Evolutionary conservation across 495 filamentous ascomycete species (phyloP).

Genomic region (Trichoderma gamsii): DNA sequence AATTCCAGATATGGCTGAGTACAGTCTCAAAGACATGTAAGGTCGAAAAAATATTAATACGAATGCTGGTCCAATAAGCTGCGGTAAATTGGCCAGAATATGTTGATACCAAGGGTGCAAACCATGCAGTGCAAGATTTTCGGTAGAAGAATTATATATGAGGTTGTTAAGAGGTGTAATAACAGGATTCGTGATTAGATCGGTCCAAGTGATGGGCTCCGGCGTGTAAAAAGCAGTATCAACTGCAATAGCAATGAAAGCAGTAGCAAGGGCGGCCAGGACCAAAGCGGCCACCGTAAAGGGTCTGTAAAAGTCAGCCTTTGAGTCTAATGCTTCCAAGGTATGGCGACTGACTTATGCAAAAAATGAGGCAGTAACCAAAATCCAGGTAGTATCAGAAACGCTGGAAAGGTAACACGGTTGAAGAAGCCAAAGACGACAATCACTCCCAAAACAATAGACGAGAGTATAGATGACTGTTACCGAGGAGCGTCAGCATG

Average conservation of each 20-base stretch:
- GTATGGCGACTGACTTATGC: constrained; percentile 51
- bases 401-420: constrained; percentile 93
- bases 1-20: constrained; percentile 77
- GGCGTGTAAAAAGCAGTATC: constrained; percentile 79
- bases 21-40: constrained; percentile 51
- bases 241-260: constrained; percentile 63
- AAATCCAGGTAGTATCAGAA: constrained; percentile 71
- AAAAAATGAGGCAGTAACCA: constrained; percentile 77
- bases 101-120: constrained; percentile 91
- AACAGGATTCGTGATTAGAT: constrained; percentile 53
- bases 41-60: constrained; percentile 57
- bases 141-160: constrained; percentile 68
- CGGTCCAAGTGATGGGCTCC: constrained; percentile 49
- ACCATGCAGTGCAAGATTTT: constrained; percentile 83
- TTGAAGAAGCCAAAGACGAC: constrained; percentile 86
- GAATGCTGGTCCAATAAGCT: constrained; percentile 84
- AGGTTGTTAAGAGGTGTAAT: constrained; percentile 92
- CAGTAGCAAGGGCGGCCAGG: constrained; percentile 53
- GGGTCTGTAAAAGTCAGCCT: constrained; percentile 49
- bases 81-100: constrained; percentile 73
- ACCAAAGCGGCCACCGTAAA: constrained; percentile 57
- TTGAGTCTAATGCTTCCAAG: background rate
- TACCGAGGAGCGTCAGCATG: constrained; percentile 40
- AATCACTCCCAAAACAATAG: constrained; percentile 68
- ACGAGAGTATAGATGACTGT: constrained; percentile 66